Evolutionary conservation across 2,329 filamentous ascomycete genomes (phyloP).

Genomic region (Aspergillus pseudonomiae): DNA sequence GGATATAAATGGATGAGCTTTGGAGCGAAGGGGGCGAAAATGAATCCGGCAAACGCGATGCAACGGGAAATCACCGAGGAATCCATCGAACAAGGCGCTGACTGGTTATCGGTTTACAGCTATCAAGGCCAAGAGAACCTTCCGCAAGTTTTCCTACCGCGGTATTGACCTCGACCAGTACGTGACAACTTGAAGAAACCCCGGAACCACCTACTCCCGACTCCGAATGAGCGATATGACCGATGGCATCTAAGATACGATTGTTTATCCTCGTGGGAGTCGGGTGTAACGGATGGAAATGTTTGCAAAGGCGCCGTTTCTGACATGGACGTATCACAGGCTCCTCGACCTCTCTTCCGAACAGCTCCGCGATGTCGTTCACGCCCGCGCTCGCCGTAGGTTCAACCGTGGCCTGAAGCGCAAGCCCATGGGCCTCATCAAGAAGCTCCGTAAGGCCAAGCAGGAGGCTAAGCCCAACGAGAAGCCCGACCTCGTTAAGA

Average conservation of each 20-base stretch:
- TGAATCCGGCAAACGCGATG: background rate
- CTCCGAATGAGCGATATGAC: constrained; percentile 19
- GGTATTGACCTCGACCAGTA: constrained; percentile 99
- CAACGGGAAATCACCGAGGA: constrained; percentile 13
- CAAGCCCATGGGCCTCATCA: constrained; percentile 99
- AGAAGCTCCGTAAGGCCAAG: constrained; percentile 99
- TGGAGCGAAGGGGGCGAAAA: constrained; percentile 6
- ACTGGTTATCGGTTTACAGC: constrained; percentile 57
- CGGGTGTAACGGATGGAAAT: constrained; percentile 30
- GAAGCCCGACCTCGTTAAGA: constrained; percentile 99
- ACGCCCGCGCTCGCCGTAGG: constrained; percentile 95
- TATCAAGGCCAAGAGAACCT: constrained; percentile 99
- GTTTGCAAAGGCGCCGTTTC: constrained; percentile 13
- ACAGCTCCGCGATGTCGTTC: constrained; percentile 98
- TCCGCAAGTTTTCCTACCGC: constrained; percentile 99
- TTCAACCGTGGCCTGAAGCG: constrained; percentile 99
- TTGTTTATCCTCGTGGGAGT: constrained; percentile 11
- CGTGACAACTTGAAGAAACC: constrained; percentile 45
- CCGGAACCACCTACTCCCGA: constrained; percentile 14
- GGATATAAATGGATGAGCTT: constrained; percentile 20
- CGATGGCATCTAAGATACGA: constrained; percentile 11
- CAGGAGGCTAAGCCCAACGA: constrained; percentile 99
- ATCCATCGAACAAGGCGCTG: constrained; percentile 29
- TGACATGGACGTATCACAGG: constrained; percentile 57
- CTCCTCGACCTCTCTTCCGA: constrained; percentile 98